These are phyloP conservation scores for Trifolium repens DNA, from an alignment of 306 rosid genomes.

Conservation along the genomic window DNA sequence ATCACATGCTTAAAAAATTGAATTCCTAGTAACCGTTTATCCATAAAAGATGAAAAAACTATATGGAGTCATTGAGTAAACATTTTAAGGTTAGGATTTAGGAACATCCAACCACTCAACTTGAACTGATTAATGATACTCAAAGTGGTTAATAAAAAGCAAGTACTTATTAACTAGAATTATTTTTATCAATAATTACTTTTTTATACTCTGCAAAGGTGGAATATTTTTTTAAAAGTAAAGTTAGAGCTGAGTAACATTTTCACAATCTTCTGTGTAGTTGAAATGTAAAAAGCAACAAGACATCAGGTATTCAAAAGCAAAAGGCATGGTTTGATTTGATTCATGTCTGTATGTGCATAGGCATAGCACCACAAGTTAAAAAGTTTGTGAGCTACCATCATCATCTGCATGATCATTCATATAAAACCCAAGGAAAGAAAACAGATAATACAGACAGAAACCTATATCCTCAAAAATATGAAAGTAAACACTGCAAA, in stretches of 20 bases:
- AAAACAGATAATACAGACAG: conserved; percentile 11
- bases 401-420: conserved; percentile 4
- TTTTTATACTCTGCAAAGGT: conserved; percentile 21
- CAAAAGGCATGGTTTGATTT: conserved; percentile 19
- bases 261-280: conserved; percentile 17
- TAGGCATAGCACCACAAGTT: conserved; percentile 23
- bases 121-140: conserved; percentile 24
- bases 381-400: not conserved
- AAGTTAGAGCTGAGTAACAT: not conserved
- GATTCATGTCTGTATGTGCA: conserved; percentile 11
- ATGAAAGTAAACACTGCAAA: conserved; percentile 28
- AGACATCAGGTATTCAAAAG: conserved; percentile 13
- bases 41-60: conserved; percentile 24
- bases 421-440: not conserved
- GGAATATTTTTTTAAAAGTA: conserved; percentile 18
- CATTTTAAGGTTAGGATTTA: conserved; percentile 1
- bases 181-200: not conserved
- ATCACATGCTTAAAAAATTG: not conserved
- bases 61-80: conserved; percentile 21
- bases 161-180: conserved; percentile 19
- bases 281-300: conserved; percentile 28
- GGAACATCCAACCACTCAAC: conserved; percentile 13
- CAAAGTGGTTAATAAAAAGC: conserved; percentile 3
- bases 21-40: not conserved
- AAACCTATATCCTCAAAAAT: conserved; percentile 25